phyloP scores from a whole-genome alignment of 805 yeast species.

The Pichia heedii region DNA sequence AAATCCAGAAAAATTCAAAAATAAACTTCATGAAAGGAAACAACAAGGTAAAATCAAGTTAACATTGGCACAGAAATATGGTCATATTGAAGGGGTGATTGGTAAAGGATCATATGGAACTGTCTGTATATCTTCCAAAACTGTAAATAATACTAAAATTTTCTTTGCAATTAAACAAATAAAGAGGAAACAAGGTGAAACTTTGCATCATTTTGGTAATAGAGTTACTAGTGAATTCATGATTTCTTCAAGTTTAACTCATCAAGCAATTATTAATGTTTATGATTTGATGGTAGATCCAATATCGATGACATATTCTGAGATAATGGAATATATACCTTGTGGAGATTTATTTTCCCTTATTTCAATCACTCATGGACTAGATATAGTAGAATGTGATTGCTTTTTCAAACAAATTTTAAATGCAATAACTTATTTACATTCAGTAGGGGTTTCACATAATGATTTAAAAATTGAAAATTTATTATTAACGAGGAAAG shows the following conservation, averaged over 20 bases:
- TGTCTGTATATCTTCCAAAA: slow-evolving; percentile 34
- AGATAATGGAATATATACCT: slow-evolving; percentile 93
- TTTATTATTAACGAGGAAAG: slow-evolving; percentile 56
- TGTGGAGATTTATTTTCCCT: slow-evolving; percentile 72
- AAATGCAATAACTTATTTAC: slow-evolving; percentile 78
- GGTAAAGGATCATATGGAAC: slow-evolving; percentile 43
- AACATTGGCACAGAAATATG: slow-evolving; percentile 38
- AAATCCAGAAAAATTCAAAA: slow-evolving; percentile 28
- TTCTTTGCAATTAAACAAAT: slow-evolving; percentile 74
- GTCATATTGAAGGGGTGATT: slow-evolving; percentile 40
- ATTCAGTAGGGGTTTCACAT: slow-evolving; percentile 87
- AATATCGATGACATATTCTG: slow-evolving; percentile 61
- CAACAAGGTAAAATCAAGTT: slow-evolving; percentile 23
- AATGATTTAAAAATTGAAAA: slow-evolving; percentile 91
- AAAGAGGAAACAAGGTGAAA: slow-evolving; percentile 51
- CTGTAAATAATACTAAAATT: slow-evolving; percentile 30
- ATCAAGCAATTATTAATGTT: slow-evolving; percentile 66
- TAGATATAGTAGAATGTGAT: slow-evolving; percentile 66
- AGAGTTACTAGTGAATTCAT: slow-evolving; percentile 87
- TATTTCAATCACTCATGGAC: slow-evolving; percentile 40
- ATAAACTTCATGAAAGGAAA: slow-evolving; percentile 16
- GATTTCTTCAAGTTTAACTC: slow-evolving; percentile 69
- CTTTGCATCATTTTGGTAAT: slow-evolving; percentile 47
- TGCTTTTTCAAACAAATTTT: slow-evolving; percentile 84
- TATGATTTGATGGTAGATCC: slow-evolving; percentile 73